Conservation (phyloP, 2,329 filamentous ascomycete species). For the Hymenoscyphus fraxineus region DNA sequence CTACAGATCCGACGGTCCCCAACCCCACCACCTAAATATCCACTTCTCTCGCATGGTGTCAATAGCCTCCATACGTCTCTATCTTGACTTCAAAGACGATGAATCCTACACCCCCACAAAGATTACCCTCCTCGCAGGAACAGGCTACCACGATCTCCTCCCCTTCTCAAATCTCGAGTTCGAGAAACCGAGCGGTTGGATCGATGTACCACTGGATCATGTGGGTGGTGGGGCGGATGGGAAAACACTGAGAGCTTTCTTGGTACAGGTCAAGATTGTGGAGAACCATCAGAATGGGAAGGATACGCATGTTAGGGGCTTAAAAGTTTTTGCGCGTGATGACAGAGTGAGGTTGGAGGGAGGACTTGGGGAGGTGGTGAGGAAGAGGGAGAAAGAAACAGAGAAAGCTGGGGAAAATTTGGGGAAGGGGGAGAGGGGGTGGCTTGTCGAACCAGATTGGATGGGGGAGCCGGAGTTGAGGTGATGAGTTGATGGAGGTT, state of each 20-base stretch:
- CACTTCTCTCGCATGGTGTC: constrained; percentile 82
- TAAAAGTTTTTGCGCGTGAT: constrained; percentile 70
- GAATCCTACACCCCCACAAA: constrained; percentile 96
- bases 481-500: constrained; percentile 18
- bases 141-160: constrained; percentile 84
- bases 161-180: constrained; percentile 81
- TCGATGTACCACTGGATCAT: constrained; percentile 70
- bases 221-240: constrained; percentile 57
- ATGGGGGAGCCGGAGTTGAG: constrained; percentile 36
- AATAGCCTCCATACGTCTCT: constrained; percentile 75
- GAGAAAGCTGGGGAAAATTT: not conserved
- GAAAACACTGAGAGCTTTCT: constrained; percentile 78
- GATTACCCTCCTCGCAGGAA: constrained; percentile 84
- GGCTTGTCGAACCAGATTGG: constrained; percentile 32
- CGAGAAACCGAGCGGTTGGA: constrained; percentile 80
- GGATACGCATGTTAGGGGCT: constrained; percentile 91
- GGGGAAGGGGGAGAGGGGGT: constrained; percentile 18
- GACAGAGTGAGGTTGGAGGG: constrained; percentile 26
- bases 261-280: constrained; percentile 84
- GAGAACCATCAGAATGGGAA: constrained; percentile 99
- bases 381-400: too few species aligned
- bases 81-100: constrained; percentile 86
- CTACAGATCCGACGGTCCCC: constrained; percentile 71
- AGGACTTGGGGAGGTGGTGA: constrained; percentile 9
- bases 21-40: constrained; percentile 77